Conservation (phyloP, 176 grass and related monocot species). For the Raddia guianensis region DNA sequence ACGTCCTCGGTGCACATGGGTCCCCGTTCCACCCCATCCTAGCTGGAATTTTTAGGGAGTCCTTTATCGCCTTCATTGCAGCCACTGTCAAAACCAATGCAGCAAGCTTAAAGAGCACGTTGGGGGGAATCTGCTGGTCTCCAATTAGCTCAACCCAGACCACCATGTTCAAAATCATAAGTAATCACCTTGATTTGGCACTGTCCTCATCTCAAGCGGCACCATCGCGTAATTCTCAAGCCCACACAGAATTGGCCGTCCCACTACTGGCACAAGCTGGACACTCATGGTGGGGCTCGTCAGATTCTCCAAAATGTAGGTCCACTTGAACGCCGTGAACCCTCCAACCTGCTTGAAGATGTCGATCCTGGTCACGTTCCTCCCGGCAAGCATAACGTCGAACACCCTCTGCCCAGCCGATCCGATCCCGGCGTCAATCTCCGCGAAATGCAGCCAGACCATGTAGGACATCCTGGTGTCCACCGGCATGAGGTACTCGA, state of each 20-base stretch:
- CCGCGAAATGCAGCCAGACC: conserved; percentile 97
- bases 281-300: conserved; percentile 62
- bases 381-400: conserved; percentile 66
- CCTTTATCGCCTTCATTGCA: conserved; percentile 86
- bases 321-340: conserved; percentile 93
- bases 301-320: conserved; percentile 72
- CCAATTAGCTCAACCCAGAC: too few species aligned
- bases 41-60: conserved; percentile 82
- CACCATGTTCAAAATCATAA: background rate
- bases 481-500: conserved; percentile 86
- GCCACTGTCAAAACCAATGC: conserved; percentile 51
- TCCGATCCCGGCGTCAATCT: conserved; percentile 69
- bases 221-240: conserved; percentile 97
- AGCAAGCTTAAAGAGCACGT: conserved; percentile 10
- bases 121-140: background rate
- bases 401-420: conserved; percentile 73
- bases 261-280: conserved; percentile 74
- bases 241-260: conserved; percentile 83
- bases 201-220: conserved; percentile 73
- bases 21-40: conserved; percentile 99
- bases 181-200: conserved; percentile 65
- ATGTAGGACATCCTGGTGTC: conserved; percentile 89
- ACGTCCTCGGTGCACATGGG: conserved; percentile 76
- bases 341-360: conserved; percentile 92
- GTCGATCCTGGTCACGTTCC: conserved; percentile 78